Evolutionary conservation across 2,329 filamentous ascomycete genomes (phyloP).

Genomic region (Aspergillus candidus): DNA sequence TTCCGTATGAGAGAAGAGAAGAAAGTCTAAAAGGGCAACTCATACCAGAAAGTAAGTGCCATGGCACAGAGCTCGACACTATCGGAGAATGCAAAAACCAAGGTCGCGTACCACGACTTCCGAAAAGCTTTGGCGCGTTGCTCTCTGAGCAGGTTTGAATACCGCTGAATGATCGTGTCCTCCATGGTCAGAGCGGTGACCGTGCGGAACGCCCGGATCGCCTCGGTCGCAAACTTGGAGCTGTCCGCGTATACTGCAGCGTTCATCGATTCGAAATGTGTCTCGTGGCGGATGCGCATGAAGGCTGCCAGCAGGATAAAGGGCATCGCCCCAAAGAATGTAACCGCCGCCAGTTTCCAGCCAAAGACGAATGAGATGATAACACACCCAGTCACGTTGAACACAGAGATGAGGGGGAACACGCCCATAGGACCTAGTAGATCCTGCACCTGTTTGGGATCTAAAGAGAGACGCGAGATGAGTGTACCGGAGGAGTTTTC

Average conservation of each 20-base stretch:
- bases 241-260: slow-evolving; percentile 62
- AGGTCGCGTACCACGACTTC: slow-evolving; percentile 55
- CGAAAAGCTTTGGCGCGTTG: slow-evolving; percentile 56
- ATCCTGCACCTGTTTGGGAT: slow-evolving; percentile 46
- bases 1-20: background rate
- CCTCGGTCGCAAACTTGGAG: slow-evolving; percentile 69
- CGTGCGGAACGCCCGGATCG: slow-evolving; percentile 66
- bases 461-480: slow-evolving; percentile 42
- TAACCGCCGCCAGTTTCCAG: slow-evolving; percentile 69
- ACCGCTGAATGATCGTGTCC: slow-evolving; percentile 57
- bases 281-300: slow-evolving; percentile 55
- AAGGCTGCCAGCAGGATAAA: slow-evolving; percentile 45
- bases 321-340: slow-evolving; percentile 53
- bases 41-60: slow-evolving; percentile 54
- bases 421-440: slow-evolving; percentile 43
- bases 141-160: slow-evolving; percentile 50
- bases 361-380: slow-evolving; percentile 64
- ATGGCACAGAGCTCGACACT: slow-evolving; percentile 58
- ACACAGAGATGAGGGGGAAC: slow-evolving; percentile 55
- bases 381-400: slow-evolving; percentile 59
- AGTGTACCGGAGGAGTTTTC: slow-evolving; percentile 46
- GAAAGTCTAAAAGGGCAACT: background rate
- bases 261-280: slow-evolving; percentile 63
- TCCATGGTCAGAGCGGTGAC: slow-evolving; percentile 66
- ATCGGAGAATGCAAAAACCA: slow-evolving; percentile 64